Percentiles rank a stretch among this genome's conserved stretches.
phyloP scores from a whole-genome alignment of 352 stramenopile genomes.

The Globisporangium splendens region DNA sequence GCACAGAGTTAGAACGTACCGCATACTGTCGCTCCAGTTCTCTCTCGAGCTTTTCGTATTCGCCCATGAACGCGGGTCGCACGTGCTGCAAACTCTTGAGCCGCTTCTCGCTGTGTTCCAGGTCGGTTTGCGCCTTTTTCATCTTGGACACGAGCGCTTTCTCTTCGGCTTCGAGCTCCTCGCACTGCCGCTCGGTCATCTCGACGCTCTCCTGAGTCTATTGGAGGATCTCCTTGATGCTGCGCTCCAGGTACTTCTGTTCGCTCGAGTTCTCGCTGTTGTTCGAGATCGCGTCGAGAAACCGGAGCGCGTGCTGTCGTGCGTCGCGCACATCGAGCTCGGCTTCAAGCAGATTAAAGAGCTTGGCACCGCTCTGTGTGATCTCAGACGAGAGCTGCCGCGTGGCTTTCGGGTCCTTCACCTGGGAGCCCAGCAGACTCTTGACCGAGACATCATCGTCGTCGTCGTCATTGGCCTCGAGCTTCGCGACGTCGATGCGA shows the following conservation, averaged over 20 bases:
- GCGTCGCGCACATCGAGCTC: slow-evolving; percentile 87
- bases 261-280: slow-evolving; percentile 84
- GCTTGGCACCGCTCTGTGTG: slow-evolving; percentile 88
- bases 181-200: slow-evolving; percentile 83
- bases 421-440: slow-evolving; percentile 64
- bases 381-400: slow-evolving; percentile 91
- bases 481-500: slow-evolving; percentile 52
- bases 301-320: slow-evolving; percentile 84
- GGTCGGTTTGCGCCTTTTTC: slow-evolving; percentile 92
- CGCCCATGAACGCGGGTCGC: slow-evolving; percentile 95
- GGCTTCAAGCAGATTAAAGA: slow-evolving; percentile 90
- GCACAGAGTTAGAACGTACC: slow-evolving; percentile 21
- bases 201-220: slow-evolving; percentile 85
- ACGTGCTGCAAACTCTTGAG: slow-evolving; percentile 92
- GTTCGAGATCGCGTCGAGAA: slow-evolving; percentile 88
- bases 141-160: slow-evolving; percentile 90
- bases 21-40: slow-evolving; percentile 96
- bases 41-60: slow-evolving; percentile 97
- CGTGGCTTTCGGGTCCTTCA: slow-evolving; percentile 90
- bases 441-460: slow-evolving; percentile 68
- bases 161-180: slow-evolving; percentile 91
- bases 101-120: slow-evolving; percentile 94
- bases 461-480: slow-evolving; percentile 66
- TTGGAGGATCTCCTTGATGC: slow-evolving; percentile 67
- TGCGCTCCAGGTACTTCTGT: slow-evolving; percentile 87